Evolutionary conservation across 106 monocot genomes (phyloP).

Genomic region (Posidonia australis): DNA sequence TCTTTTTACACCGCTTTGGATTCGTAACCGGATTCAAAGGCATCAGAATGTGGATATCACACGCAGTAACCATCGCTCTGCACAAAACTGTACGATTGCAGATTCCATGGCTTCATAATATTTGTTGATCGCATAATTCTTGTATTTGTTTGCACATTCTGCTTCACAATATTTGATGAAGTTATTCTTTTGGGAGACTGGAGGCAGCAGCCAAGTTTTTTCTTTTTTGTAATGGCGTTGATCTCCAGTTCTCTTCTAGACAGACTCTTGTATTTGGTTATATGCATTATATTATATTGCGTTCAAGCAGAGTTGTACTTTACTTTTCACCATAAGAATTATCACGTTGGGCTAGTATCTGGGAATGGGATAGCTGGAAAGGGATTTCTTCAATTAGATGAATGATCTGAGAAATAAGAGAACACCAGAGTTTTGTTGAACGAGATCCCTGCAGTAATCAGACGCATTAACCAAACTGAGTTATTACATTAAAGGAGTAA

Average conservation of each 20-base stretch:
- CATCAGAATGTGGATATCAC: neutral
- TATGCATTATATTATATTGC: neutral
- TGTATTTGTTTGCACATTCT: neutral
- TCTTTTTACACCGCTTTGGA: conserved; percentile 3
- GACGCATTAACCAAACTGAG: too few relatives aligned
- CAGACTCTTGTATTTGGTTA: neutral
- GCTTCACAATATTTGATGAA: neutral
- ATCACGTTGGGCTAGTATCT: too few relatives aligned
- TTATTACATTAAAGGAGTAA: too few relatives aligned
- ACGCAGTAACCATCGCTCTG: neutral
- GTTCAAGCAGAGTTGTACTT: neutral
- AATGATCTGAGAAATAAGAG: neutral
- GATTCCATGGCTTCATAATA: neutral
- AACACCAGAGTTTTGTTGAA: too few relatives aligned
- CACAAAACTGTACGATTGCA: neutral
- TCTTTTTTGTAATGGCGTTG: neutral
- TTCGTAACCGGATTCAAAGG: neutral
- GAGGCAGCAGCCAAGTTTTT: neutral
- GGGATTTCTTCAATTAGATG: neutral
- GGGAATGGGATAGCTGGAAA: neutral
- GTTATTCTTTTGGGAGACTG: neutral
- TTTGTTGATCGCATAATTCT: neutral
- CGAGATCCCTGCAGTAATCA: too few relatives aligned
- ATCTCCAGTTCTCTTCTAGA: neutral
- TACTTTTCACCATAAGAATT: too few relatives aligned